Conservation (phyloP, 208 protist species). For the Wallacemonas sp. region DNA sequence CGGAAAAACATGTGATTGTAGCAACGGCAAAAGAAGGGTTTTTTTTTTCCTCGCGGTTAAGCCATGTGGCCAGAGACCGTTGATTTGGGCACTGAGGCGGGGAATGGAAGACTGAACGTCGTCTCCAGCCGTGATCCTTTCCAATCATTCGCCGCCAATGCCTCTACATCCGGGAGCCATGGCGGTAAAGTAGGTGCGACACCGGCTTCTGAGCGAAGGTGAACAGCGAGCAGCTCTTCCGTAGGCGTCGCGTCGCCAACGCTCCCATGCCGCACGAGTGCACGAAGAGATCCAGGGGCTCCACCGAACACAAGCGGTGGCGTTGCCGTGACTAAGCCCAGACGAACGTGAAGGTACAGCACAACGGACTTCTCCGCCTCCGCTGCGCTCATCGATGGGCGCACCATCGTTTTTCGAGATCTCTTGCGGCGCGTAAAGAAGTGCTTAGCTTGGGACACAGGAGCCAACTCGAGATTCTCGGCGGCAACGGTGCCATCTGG, state of each 20-base stretch:
- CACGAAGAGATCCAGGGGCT: constrained; percentile 42
- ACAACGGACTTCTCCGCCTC: constrained; percentile 7
- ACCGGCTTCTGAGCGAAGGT: not conserved
- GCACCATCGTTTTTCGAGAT: not conserved
- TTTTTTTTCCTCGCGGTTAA: too few relatives aligned
- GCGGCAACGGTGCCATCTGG: not conserved
- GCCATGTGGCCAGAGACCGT: not conserved
- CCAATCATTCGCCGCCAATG: not conserved
- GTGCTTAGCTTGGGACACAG: not conserved
- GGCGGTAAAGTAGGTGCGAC: not conserved
- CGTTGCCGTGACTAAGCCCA: constrained; percentile 73
- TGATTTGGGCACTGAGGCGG: not conserved
- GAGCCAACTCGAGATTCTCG: not conserved
- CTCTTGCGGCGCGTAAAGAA: constrained; percentile 8
- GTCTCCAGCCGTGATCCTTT: not conserved
- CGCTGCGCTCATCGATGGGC: not conserved
- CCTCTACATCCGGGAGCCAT: not conserved
- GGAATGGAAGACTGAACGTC: not conserved
- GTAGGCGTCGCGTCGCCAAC: not conserved
- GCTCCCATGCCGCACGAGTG: not conserved
- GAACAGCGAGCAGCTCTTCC: not conserved
- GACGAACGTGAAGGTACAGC: constrained; percentile 69
- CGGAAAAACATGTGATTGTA: not conserved
- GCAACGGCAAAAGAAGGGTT: constrained; percentile 5
- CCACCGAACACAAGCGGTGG: constrained; percentile 72